These are phyloP conservation scores for Triglochin maritima DNA, from an alignment of 106 monocot species.

Conservation along the genomic window DNA sequence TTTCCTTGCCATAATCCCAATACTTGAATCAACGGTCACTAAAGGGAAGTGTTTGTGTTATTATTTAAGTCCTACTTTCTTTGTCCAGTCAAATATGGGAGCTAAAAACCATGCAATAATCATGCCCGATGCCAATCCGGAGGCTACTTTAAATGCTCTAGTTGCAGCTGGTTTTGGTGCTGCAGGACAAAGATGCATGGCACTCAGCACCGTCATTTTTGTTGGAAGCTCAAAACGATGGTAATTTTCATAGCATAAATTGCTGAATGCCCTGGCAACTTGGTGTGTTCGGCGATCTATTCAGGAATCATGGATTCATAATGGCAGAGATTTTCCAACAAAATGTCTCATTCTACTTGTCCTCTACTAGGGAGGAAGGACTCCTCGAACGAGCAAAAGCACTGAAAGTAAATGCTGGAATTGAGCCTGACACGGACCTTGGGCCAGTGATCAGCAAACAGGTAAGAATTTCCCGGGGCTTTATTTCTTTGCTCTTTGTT, in stretches of 20 bases:
- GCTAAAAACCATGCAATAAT: constrained; percentile 96
- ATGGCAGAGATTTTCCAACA: too few species aligned
- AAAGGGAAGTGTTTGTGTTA: too few species aligned
- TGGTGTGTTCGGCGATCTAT: background rate
- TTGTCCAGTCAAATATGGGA: constrained; percentile 89
- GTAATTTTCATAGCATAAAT: constrained; percentile 17
- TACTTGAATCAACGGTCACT: too few species aligned
- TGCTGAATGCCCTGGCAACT: background rate
- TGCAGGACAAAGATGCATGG: constrained; percentile 99
- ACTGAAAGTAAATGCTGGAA: constrained; percentile 78
- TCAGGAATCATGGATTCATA: background rate
- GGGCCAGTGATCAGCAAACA: constrained; percentile 94
- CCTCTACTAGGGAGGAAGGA: constrained; percentile 61
- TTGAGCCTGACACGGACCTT: constrained; percentile 77
- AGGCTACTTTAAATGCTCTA: constrained; percentile 82
- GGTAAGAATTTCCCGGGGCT: too few species aligned
- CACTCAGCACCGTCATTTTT: constrained; percentile 87
- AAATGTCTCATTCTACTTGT: constrained; percentile 2
- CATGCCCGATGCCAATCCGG: constrained; percentile 83
- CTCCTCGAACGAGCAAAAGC: constrained; percentile 48
- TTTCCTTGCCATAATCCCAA: too few species aligned
- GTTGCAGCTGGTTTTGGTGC: constrained; percentile 99
- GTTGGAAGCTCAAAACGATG: constrained; percentile 86
- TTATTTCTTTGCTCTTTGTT: too few species aligned
- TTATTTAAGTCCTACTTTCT: too few species aligned